phyloP scores from a whole-genome alignment of 148 eudicot species.

The Dysphania ambrosioides region DNA sequence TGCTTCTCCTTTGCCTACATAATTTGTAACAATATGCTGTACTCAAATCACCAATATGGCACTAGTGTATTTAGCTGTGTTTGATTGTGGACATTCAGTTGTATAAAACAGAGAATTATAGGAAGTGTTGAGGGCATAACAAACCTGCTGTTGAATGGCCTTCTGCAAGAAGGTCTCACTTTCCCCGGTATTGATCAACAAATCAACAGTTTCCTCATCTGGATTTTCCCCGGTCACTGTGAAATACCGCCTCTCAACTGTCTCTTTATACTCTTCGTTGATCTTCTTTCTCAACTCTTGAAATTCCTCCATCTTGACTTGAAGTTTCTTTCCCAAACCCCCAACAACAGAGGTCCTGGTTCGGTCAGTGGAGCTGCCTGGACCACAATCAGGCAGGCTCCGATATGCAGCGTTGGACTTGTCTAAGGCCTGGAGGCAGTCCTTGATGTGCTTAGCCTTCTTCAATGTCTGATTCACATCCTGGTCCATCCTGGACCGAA shows the following conservation, averaged over 20 bases:
- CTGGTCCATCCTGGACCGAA: constrained; percentile 61
- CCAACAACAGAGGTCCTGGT: constrained; percentile 70
- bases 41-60: background rate
- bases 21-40: background rate
- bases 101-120: background rate
- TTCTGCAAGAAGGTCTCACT: constrained; percentile 79
- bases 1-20: background rate
- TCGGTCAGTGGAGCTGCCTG: constrained; percentile 79
- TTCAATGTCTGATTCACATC: constrained; percentile 55
- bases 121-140: background rate
- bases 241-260: constrained; percentile 70
- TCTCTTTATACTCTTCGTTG: constrained; percentile 65
- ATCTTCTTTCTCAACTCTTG: constrained; percentile 51
- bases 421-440: constrained; percentile 56
- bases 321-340: constrained; percentile 68
- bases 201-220: constrained; percentile 56
- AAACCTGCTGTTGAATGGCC: constrained; percentile 81
- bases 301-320: constrained; percentile 68
- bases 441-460: constrained; percentile 71
- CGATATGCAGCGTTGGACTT: constrained; percentile 69
- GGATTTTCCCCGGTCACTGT: constrained; percentile 90
- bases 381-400: constrained; percentile 65
- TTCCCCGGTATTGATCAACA: constrained; percentile 71
- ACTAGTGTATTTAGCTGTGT: background rate
- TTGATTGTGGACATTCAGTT: background rate